Evolutionary conservation across 805 yeast species (phyloP), one percentile per base, ranked within the genome.

Genomic region (Yarrowia sp.): DNA sequence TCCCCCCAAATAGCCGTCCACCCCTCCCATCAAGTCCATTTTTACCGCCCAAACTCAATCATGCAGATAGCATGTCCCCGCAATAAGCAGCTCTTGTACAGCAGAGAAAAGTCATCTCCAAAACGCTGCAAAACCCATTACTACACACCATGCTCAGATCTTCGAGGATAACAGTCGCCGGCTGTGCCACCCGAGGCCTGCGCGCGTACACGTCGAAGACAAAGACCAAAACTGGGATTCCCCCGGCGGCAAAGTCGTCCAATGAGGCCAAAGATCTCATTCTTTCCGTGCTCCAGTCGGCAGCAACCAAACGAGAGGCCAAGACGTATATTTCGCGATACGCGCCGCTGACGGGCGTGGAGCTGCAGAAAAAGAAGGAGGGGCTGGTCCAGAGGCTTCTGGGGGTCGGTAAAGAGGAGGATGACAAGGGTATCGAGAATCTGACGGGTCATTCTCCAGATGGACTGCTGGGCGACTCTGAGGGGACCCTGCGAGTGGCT

Each of bases 271-370:
- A 75, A 19, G 91, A 90, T 68, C 80, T 94, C 64, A 88, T 94
- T n/a, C 80, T 92, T 16, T 88, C 97, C 1, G 92, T 94, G 32
- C 81, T 94, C 69, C 89, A 89, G 74, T 88, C 97, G 1, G 91
- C 98, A 4, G 96, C 98, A 7, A 94, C 98, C 0, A 93, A 92
- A 76, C 82, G 99, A 70, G 98, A 94, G 75, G 97, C 97, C 5
- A 84, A 86, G 71, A 89, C 89, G 72, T 94, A 93, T 75, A 79
- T 94, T 58, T 81, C 85, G 43, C 90, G 89, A 75, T 94, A 93
- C 75, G 78, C 69, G 58, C 45, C 72, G 70, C 12, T 64, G 48
- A 70, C 59, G 22, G 69, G 69, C 15, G 43, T 36, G 42, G 74
- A 71, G 52, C 71, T 59, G 12, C 83, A 78, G 68, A 70, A 70